Percentiles rank a stretch among this genome's conserved stretches.
phyloP scores from a whole-genome alignment of 2,329 filamentous ascomycete genomes.

The Aquanectria penicillioides region DNA sequence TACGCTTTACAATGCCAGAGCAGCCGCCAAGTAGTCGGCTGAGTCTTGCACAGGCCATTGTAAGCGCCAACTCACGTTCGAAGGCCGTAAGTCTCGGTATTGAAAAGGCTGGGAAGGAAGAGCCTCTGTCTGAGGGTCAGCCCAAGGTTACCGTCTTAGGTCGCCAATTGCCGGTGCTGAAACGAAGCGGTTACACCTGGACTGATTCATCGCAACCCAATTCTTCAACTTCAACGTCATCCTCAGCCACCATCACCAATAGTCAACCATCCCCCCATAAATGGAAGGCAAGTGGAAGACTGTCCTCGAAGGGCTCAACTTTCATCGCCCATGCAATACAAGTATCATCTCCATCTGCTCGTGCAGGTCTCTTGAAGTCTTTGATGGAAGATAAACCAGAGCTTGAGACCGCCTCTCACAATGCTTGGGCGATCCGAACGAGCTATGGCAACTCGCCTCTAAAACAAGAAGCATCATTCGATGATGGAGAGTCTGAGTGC shows the following conservation, averaged over 20 bases:
- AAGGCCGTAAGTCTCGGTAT: constrained; percentile 82
- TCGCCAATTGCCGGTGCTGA: constrained; percentile 78
- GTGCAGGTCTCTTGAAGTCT: constrained; percentile 55
- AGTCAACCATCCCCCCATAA: constrained; percentile 37
- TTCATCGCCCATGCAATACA: constrained; percentile 64
- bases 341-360: constrained; percentile 52
- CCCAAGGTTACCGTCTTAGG: constrained; percentile 78
- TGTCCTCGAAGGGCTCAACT: constrained; percentile 63
- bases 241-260: constrained; percentile 26
- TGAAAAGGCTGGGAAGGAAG: constrained; percentile 73
- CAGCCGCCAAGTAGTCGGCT: constrained; percentile 86
- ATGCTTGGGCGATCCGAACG: constrained; percentile 61
- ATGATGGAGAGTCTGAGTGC: constrained; percentile 70
- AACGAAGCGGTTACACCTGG: constrained; percentile 76
- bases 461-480: constrained; percentile 62
- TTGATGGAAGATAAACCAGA: constrained; percentile 60
- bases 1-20: constrained; percentile 85
- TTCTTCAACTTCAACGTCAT: constrained; percentile 28
- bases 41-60: constrained; percentile 84
- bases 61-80: constrained; percentile 81
- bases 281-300: constrained; percentile 63
- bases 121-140: constrained; percentile 80
- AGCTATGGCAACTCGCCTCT: constrained; percentile 50
- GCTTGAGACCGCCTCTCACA: constrained; percentile 66
- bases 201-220: constrained; percentile 32